Conservation (phyloP, 2,329 filamentous ascomycete species). For the Fusarium armeniacum region DNA sequence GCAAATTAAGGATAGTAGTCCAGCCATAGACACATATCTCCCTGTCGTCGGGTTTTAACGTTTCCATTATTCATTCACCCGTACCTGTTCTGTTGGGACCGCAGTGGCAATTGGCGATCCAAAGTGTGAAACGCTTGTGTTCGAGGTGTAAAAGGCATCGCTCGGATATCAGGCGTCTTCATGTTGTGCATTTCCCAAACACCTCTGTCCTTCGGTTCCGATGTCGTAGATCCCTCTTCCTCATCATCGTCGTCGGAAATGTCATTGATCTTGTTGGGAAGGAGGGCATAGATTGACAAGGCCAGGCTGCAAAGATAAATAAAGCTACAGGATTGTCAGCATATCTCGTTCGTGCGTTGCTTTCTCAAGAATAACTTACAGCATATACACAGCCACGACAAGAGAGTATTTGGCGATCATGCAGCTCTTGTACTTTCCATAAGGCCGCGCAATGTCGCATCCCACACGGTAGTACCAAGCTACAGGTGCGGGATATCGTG, state of each 20-base stretch:
- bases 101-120: slow-evolving; percentile 69
- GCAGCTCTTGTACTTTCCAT: slow-evolving; percentile 71
- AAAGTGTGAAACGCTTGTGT: slow-evolving; percentile 77
- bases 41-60: not conserved
- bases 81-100: slow-evolving; percentile 52
- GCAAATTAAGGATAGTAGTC: slow-evolving; percentile 36
- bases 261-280: slow-evolving; percentile 69
- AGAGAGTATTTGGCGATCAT: slow-evolving; percentile 77
- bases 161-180: slow-evolving; percentile 52
- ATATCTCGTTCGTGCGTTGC: too few relatives aligned
- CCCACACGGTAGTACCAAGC: slow-evolving; percentile 83
- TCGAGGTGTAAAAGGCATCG: slow-evolving; percentile 71
- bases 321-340: slow-evolving; percentile 57
- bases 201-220: slow-evolving; percentile 59
- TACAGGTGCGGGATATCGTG: slow-evolving; percentile 69
- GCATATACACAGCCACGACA: slow-evolving; percentile 74
- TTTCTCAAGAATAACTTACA: slow-evolving; percentile 66
- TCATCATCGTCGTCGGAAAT: slow-evolving; percentile 59
- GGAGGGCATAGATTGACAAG: slow-evolving; percentile 70
- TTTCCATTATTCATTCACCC: slow-evolving; percentile 22
- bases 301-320: slow-evolving; percentile 72
- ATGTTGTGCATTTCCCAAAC: slow-evolving; percentile 72
- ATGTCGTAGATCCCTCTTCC: slow-evolving; percentile 55
- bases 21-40: slow-evolving; percentile 1
- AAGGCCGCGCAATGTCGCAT: slow-evolving; percentile 72